A percentile compares a stretch with the other conserved stretches of the same genome.
phyloP scores from a whole-genome alignment of 805 yeast genomes.

The Kodamaea lidongshanica region DNA sequence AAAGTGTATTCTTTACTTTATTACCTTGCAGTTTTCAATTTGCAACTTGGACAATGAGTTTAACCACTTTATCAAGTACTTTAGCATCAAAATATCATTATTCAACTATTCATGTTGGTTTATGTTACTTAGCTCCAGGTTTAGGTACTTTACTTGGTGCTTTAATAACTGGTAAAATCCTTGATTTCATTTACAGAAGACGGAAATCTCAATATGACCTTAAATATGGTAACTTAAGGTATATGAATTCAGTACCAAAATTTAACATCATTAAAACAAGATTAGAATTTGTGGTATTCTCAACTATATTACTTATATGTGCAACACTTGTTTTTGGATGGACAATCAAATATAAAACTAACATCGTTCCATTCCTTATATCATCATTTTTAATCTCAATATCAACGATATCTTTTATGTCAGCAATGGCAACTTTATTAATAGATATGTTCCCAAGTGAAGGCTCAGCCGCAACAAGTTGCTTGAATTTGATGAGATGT shows the following conservation, averaged over 20 bases:
- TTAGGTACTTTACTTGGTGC: constrained; percentile 59
- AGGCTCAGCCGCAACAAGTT: constrained; percentile 69
- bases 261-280: constrained; percentile 56
- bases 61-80: constrained; percentile 58
- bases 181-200: constrained; percentile 46
- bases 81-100: constrained; percentile 47
- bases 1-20: constrained; percentile 44
- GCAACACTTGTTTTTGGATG: constrained; percentile 61
- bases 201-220: constrained; percentile 16
- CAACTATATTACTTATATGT: constrained; percentile 36
- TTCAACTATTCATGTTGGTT: constrained; percentile 54
- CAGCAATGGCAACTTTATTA: constrained; percentile 56
- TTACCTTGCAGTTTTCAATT: constrained; percentile 58
- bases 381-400: constrained; percentile 52
- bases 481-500: constrained; percentile 69
- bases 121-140: constrained; percentile 72
- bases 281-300: constrained; percentile 35
- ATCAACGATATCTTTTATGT: constrained; percentile 52
- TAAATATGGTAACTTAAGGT: constrained; percentile 18
- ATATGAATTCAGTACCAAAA: constrained; percentile 13
- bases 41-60: constrained; percentile 62
- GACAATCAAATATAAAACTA: constrained; percentile 49
- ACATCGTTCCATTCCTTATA: constrained; percentile 52
- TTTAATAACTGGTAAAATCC: constrained; percentile 46
- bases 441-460: constrained; percentile 71